phyloP scores from a whole-genome alignment of 2,329 filamentous ascomycete genomes.

The Pezicula radicicola region DNA sequence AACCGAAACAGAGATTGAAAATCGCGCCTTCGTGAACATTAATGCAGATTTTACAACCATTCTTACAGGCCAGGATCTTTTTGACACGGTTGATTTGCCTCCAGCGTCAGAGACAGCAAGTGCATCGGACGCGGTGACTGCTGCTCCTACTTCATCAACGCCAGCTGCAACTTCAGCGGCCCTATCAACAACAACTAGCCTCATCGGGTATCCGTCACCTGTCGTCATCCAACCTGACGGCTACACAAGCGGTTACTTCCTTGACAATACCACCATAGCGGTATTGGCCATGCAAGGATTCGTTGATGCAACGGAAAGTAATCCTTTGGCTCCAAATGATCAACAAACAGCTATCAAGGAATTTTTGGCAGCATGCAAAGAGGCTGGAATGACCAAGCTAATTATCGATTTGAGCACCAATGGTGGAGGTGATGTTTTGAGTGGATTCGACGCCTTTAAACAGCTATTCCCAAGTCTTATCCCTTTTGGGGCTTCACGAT shows the following conservation, averaged over 20 bases:
- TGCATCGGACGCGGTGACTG: neutral
- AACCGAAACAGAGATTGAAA: conserved; percentile 23
- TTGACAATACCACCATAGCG: conserved; percentile 14
- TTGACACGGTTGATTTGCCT: conserved; percentile 7
- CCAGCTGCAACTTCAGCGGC: neutral
- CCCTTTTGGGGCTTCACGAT: conserved; percentile 1
- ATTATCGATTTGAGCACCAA: conserved; percentile 58
- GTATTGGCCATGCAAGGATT: conserved; percentile 15
- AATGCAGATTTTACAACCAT: conserved; percentile 16
- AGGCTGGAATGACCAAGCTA: conserved; percentile 54
- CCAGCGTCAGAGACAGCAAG: neutral
- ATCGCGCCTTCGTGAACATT: conserved; percentile 27
- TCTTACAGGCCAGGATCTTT: conserved; percentile 11
- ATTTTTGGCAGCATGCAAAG: conserved; percentile 41
- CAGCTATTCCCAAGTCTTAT: conserved; percentile 24
- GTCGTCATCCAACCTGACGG: conserved; percentile 9
- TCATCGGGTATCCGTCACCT: conserved; percentile 11
- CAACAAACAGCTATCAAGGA: conserved; percentile 8
- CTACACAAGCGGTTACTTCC: conserved; percentile 17
- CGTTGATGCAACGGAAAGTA: conserved; percentile 23
- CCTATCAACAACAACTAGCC: neutral
- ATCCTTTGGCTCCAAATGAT: conserved; percentile 17
- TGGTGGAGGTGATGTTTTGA: conserved; percentile 54
- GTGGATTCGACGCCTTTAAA: conserved; percentile 58
- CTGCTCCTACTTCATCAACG: too few relatives aligned